These are phyloP conservation scores for Saccharomyces hybrid DNA, from an alignment of 1,139 yeast species.

Conservation along the genomic window DNA sequence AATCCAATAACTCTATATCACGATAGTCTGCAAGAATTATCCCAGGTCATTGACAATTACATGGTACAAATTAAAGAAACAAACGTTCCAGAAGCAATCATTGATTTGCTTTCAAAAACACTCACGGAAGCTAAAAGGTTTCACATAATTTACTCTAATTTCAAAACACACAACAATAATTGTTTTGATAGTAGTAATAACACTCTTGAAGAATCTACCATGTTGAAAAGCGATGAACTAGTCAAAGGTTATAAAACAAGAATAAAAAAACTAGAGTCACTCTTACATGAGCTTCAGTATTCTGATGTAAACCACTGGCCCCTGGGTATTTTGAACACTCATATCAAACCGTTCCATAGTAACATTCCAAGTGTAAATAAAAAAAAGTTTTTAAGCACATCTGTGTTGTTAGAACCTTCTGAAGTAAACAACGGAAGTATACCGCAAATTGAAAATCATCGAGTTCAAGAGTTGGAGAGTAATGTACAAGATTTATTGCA, in stretches of 20 bases:
- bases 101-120: slow-evolving; percentile 41
- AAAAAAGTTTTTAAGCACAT: not conserved
- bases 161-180: slow-evolving; percentile 22
- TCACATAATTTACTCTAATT: slow-evolving; percentile 13
- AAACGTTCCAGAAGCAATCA: slow-evolving; percentile 32
- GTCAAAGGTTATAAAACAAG: slow-evolving; percentile 52
- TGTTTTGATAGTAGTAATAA: not conserved
- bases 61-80: slow-evolving; percentile 30
- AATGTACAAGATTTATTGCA: not conserved
- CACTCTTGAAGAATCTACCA: slow-evolving; percentile 4
- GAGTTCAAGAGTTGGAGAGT: not conserved
- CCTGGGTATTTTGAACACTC: slow-evolving; percentile 21
- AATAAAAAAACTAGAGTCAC: slow-evolving; percentile 55
- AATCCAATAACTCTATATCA: slow-evolving; percentile 17
- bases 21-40: slow-evolving; percentile 8
- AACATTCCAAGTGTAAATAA: slow-evolving; percentile 12
- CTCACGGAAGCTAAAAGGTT: slow-evolving; percentile 35
- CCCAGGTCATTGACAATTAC: slow-evolving; percentile 30
- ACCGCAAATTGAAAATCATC: not conserved
- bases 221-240: slow-evolving; percentile 24
- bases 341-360: slow-evolving; percentile 10
- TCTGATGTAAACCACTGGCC: slow-evolving; percentile 57
- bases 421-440: not conserved
- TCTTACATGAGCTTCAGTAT: slow-evolving; percentile 60
- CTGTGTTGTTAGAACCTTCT: not conserved